Base-by-base conservation (phyloP, 2,329 filamentous ascomycete genomes). In the Chaetomiaceae sp. region DNA sequence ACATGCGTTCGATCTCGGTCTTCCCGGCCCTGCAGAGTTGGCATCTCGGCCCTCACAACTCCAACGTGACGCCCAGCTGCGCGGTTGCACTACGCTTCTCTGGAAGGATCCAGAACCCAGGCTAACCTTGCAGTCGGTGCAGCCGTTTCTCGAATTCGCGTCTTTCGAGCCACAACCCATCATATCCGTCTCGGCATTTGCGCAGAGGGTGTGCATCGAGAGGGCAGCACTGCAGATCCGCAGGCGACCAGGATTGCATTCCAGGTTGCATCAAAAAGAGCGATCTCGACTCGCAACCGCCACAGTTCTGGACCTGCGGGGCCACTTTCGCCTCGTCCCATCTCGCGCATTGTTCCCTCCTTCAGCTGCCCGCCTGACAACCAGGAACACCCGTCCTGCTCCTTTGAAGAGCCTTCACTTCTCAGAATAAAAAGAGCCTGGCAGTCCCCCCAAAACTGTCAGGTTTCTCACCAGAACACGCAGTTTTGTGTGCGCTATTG, bases 401-500 rank as follows among this genome's bases (percentile, higher is more conserved):
- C 38, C 53, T 27, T 34, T 29, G 36, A 42, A 27, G 15, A 45
- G 42, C 49, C 44, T 39, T 11, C 47, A 29, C 38, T 25, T 46
- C 29, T 40, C 42, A 54, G 55, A 56, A 61, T 63, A 62, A 56
- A 53, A 53, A 50, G 52, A 48, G 34, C 61, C 62, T 58, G 53
- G 47, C 59, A 51, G 53, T 54, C 56, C 34, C 11, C 34, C 38
- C n/a, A n/a, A 19, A 47, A 44, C 55, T 54, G 51, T 59, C 57
- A 43, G 56, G 51, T 55, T 55, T 51, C 36, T 52, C 48, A 48
- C 29, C 33, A 44, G 17, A 46, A 39, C 55, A 53, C 52, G 60
- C 62, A 63, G 60, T 64, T 68, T 68, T 69, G 67, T 59, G 45
- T 64, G 68, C 65, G 67, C 63, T 69, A 69, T 65, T 68, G 59